Conservation (phyloP, 2,329 filamentous ascomycete genomes). For the Thelonectria discophora region DNA sequence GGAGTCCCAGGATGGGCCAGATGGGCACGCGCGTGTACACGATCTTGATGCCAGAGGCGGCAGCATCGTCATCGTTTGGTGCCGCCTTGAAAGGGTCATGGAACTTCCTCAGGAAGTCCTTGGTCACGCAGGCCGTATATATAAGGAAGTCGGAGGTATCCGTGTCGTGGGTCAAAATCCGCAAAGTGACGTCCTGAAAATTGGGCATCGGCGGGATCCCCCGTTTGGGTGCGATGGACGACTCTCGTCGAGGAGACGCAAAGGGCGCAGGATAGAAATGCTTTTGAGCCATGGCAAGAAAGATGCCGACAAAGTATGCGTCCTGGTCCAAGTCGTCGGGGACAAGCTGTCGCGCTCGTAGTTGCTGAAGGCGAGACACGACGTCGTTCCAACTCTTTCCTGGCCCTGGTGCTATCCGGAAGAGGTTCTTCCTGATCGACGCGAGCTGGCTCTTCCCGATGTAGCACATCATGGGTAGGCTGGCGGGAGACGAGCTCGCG, state of each 20-base stretch:
- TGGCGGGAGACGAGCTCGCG: constrained; percentile 31
- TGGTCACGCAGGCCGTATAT: constrained; percentile 60
- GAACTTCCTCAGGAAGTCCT: constrained; percentile 60
- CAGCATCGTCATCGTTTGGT: constrained; percentile 33
- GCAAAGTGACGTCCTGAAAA: constrained; percentile 60
- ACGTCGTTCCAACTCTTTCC: constrained; percentile 54
- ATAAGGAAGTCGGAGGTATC: constrained; percentile 60
- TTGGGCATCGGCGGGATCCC: constrained; percentile 40
- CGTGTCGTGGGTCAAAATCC: constrained; percentile 61
- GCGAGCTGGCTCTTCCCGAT: constrained; percentile 58
- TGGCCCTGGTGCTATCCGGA: constrained; percentile 55
- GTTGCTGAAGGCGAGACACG: constrained; percentile 57
- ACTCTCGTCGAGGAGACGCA: constrained; percentile 36
- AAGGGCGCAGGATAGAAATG: constrained; percentile 55
- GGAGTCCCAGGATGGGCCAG: constrained; percentile 64
- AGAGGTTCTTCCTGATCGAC: constrained; percentile 57
- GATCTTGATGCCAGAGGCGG: constrained; percentile 53
- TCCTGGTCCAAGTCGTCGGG: constrained; percentile 62
- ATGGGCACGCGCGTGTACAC: constrained; percentile 59
- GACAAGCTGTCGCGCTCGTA: constrained; percentile 57
- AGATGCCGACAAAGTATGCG: constrained; percentile 60
- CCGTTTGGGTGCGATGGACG: constrained; percentile 38
- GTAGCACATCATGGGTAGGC: constrained; percentile 54
- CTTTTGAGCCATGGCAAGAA: constrained; percentile 66
- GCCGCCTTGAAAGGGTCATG: constrained; percentile 56